Base-by-base conservation (phyloP, 345 rosid species). In the Salix exigua region DNA sequence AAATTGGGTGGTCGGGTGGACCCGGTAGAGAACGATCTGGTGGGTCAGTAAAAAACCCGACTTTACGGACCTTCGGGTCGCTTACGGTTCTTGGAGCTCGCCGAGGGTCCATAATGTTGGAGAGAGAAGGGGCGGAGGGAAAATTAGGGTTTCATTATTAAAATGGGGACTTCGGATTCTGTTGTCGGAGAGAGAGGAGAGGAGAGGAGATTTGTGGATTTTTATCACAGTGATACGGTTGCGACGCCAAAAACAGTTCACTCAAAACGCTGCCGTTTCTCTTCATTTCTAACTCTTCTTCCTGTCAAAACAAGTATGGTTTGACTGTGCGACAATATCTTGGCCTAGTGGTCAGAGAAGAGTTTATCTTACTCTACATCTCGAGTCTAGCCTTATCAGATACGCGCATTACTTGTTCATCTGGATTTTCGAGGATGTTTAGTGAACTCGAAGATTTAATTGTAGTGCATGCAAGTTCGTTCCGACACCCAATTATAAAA, bases 21-120 rank as follows among this genome's bases (percentile, higher is more conserved):
- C 72, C 81, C 14, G 86, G 79, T 1, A 38, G 63, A 62, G 85
- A 75, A 50, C 84, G 86, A 72, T 88, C 90, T 70, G 91, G 78
- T 46, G 85, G 81, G 5, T 80, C 83, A 30, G 96, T 81, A 86
- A 94, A 92, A 86, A 94, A 92, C 1, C 98, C 98, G 18, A 94
- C 97, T 53, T 85, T 94, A 9, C 98, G 93, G 78, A 92, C 88
- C 85, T 94, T 92, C 4, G 98, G 98, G 78, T 94, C 96, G 78
- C 84, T 86, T 23, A 91, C 89, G 38, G 90, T 82, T 79, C 97
- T 93, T 40, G 94, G 79, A 71, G 87, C 73, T 38, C 97, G 93
- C 63, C 97, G 93, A 73, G 92, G 76, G 73, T 94, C 97, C 98
- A 94, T 94, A 8, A 48, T 51, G 31, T n/a, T 58, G 26, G 14